Evolutionary conservation across 2,329 filamentous ascomycete genomes (phyloP).

Genomic region (Fusarium nurragi): DNA sequence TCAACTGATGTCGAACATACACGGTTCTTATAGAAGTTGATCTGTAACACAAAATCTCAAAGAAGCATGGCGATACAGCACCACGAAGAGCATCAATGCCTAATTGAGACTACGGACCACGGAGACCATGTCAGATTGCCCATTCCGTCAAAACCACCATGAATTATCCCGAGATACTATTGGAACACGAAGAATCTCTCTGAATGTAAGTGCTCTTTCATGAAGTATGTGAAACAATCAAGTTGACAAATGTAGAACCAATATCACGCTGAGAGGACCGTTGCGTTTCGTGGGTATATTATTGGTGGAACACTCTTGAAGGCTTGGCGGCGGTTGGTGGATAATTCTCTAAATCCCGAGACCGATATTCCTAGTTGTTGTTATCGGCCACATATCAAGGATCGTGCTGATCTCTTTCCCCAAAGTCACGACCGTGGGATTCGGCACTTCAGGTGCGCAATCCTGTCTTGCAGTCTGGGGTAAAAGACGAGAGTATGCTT

Average conservation of each 20-base stretch:
- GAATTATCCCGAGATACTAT: neutral
- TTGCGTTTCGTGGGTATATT: accelerated
- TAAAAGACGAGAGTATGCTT: neutral
- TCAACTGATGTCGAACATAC: neutral
- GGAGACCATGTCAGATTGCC: constrained; percentile 6
- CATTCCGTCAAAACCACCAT: neutral
- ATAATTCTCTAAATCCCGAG: neutral
- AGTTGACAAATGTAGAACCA: neutral
- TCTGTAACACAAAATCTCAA: accelerated
- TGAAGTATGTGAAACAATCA: constrained; percentile 13
- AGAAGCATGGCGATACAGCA: accelerated
- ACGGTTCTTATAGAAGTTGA: constrained; percentile 15
- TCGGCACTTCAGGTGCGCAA: neutral
- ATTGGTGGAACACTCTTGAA: constrained; percentile 23
- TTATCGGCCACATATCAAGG: neutral
- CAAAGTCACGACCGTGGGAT: neutral
- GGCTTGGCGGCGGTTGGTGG: neutral
- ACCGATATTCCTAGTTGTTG: neutral
- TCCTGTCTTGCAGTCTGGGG: neutral
- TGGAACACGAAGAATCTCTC: neutral
- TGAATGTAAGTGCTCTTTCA: neutral
- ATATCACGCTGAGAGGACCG: neutral
- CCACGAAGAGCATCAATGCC: neutral
- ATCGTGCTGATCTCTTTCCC: neutral
- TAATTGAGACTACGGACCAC: constrained; percentile 12